phyloP scores from a whole-genome alignment of 805 yeast genomes.

The Starmerella asiatica region DNA sequence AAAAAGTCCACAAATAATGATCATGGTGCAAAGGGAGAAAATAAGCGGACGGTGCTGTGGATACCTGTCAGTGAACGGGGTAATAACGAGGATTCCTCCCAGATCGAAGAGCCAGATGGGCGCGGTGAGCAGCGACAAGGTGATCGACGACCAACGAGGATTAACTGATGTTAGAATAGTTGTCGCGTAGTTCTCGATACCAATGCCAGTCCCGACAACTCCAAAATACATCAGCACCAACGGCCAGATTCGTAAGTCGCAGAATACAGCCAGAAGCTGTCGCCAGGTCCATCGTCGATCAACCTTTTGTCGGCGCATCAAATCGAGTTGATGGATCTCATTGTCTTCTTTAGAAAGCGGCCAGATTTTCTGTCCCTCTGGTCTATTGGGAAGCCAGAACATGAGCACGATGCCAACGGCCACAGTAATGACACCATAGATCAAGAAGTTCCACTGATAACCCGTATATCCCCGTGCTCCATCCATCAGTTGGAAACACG shows the following conservation, averaged over 20 bases:
- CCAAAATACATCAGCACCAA: conserved; percentile 80
- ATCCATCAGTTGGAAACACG: conserved; percentile 79
- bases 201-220: conserved; percentile 83
- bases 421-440: conserved; percentile 60
- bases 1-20: conserved; percentile 61
- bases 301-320: conserved; percentile 38
- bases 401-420: conserved; percentile 47
- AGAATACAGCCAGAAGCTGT: conserved; percentile 42
- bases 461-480: conserved; percentile 57
- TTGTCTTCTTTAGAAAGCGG: conserved; percentile 40
- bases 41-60: conserved; percentile 46
- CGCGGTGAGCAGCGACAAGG: conserved; percentile 64
- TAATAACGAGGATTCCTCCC: conserved; percentile 56
- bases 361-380: conserved; percentile 25
- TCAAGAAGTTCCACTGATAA: conserved; percentile 75
- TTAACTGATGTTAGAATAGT: conserved; percentile 53
- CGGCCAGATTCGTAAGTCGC: conserved; percentile 66
- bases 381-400: conserved; percentile 84
- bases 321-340: conserved; percentile 45
- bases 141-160: conserved; percentile 48
- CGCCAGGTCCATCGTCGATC: conserved; percentile 41
- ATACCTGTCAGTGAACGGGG: conserved; percentile 67
- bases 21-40: conserved; percentile 46
- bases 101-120: conserved; percentile 85
- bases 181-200: conserved; percentile 73